phyloP scores from a whole-genome alignment of 1,139 yeast species.

The Wickerhamomyces sp. region DNA sequence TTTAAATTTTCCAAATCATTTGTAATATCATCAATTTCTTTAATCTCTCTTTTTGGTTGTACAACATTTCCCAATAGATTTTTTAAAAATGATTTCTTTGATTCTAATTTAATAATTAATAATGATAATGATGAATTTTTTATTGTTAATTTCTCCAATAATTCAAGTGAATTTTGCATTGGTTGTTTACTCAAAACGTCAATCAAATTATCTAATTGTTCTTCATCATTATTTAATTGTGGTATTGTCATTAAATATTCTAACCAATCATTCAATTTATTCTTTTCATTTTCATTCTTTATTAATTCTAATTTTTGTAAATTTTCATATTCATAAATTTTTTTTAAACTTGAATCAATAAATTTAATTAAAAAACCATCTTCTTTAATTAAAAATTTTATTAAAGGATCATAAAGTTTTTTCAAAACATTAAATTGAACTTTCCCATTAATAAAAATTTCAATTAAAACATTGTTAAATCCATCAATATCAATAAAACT shows the following conservation, averaged over 20 bases:
- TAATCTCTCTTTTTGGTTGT: not conserved
- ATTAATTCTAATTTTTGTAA: slow-evolving; percentile 4
- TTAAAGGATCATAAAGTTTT: slow-evolving; percentile 26
- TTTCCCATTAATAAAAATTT: slow-evolving; percentile 12
- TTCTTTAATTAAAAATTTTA: slow-evolving; percentile 13
- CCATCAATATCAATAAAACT: slow-evolving; percentile 3
- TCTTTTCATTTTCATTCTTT: slow-evolving; percentile 8
- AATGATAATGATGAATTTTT: not conserved
- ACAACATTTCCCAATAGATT: slow-evolving; percentile 8
- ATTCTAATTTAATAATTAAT: slow-evolving; percentile 3
- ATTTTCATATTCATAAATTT: slow-evolving; percentile 11
- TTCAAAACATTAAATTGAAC: slow-evolving; percentile 19
- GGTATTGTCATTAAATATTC: not conserved
- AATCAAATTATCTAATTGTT: not conserved
- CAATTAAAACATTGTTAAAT: slow-evolving; percentile 6
- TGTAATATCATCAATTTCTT: slow-evolving; percentile 19
- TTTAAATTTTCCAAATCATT: slow-evolving; percentile 27
- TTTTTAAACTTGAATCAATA: slow-evolving; percentile 20
- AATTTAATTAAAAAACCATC: slow-evolving; percentile 8
- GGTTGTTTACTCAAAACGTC: slow-evolving; percentile 13
- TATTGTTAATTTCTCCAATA: slow-evolving; percentile 4
- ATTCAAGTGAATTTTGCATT: slow-evolving; percentile 2
- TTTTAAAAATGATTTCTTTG: slow-evolving; percentile 2
- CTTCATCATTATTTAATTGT: not conserved
- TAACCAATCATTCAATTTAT: not conserved